Base-by-base conservation (phyloP, 2,329 filamentous ascomycete species). In the Dactylellina sp. region DNA sequence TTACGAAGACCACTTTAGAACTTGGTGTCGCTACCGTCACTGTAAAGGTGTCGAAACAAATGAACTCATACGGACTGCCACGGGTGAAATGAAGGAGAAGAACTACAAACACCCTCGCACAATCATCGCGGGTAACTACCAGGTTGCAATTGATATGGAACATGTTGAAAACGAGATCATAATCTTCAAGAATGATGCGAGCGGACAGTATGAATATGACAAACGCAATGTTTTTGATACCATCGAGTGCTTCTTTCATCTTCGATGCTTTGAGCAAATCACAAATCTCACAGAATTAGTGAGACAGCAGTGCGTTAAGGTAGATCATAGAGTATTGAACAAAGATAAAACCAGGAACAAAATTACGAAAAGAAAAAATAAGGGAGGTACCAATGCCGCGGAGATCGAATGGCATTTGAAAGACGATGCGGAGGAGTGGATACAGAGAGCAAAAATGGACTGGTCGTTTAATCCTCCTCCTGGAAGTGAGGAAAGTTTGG, bases 321-420 rank as follows among this genome's bases (percentile, higher is more conserved):
- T 75, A 1, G 71, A 75, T 28, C 71, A 75, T 32, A 42, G 71
- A 11, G 71, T 75, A 1, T 40, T 75, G 25, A 63, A 75, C 14
- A 57, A 68, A 12, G 63, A 68, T 44, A 70, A 75, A 39, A 74
- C 46, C 24, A 53, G 61, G 55, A 75, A 75, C 28, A 70, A 64
- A 20, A 70, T 75, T 9, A 70, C 71, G 0, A 75, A 64, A 25
- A 63, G 71, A 37, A 68, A 68, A 57, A 68, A 68, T 25, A 75
- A 75, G n/a, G 71, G 71, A n/a, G 71, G 71, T 18, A 68, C 71
- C 1, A 75, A 75, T 32, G 63, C 71, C 1, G 71, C 71, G 11
- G 71, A 75, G 64, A 75, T 75, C 16, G 71, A 75, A 42, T 75
- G 71, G 71, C 70, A 75, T 39, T 44, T 75, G 63, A 75, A 75